A percentile compares a stretch with the other conserved stretches of the same genome.
These are phyloP conservation scores for Esteya vermicola DNA, from an alignment of 2,329 filamentous ascomycete genomes.

Conservation along the genomic window DNA sequence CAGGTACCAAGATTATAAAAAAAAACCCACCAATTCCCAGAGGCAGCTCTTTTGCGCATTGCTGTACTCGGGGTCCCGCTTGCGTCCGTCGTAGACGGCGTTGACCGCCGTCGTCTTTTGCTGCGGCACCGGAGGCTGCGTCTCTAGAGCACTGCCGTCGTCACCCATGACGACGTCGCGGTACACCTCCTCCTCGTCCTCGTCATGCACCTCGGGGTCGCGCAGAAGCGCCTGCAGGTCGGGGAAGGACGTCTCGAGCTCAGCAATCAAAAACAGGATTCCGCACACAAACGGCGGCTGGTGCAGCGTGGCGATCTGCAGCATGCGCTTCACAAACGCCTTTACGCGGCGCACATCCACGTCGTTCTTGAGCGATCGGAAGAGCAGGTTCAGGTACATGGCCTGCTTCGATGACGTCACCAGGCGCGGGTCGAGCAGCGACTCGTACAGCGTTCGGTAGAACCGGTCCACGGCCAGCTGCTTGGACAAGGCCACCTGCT, in stretches of 20 bases:
- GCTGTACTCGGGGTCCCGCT: slow-evolving; percentile 81
- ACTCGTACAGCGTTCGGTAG: slow-evolving; percentile 92
- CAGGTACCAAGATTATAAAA: background rate
- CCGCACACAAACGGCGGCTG: slow-evolving; percentile 88
- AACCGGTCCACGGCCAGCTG: slow-evolving; percentile 78
- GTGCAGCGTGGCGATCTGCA: slow-evolving; percentile 78
- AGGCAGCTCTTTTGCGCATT: slow-evolving; percentile 87
- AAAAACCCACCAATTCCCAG: slow-evolving; percentile 64
- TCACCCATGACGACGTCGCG: slow-evolving; percentile 41
- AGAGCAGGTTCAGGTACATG: slow-evolving; percentile 84
- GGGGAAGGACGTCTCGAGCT: slow-evolving; percentile 67
- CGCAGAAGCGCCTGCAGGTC: slow-evolving; percentile 65
- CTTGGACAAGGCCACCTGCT: slow-evolving; percentile 73
- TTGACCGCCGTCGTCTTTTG: slow-evolving; percentile 10
- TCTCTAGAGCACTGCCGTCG: slow-evolving; percentile 33
- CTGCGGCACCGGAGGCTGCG: slow-evolving; percentile 23
- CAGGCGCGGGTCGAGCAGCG: slow-evolving; percentile 77
- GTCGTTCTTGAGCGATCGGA: slow-evolving; percentile 77
- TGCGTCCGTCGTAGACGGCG: slow-evolving; percentile 64
- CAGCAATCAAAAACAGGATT: slow-evolving; percentile 75
- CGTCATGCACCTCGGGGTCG: slow-evolving; percentile 64
- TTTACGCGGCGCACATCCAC: slow-evolving; percentile 85
- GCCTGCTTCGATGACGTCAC: slow-evolving; percentile 87
- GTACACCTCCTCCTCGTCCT: slow-evolving; percentile 52
- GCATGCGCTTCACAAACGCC: slow-evolving; percentile 85